phyloP scores from a whole-genome alignment of 2,329 filamentous ascomycete genomes.

The Bisporella sp. region DNA sequence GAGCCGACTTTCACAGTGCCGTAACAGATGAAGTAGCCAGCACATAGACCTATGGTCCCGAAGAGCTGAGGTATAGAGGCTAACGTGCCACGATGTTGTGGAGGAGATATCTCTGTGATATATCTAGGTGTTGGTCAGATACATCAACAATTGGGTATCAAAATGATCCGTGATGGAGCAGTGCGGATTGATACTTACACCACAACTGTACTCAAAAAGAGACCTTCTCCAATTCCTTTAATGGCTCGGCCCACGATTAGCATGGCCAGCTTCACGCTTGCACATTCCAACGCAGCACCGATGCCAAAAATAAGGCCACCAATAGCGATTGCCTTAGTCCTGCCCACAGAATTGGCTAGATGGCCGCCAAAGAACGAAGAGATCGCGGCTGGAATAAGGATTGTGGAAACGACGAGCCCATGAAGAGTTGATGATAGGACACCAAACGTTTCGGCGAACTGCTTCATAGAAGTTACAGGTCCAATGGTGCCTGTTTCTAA shows the following conservation, averaged over 20 bases:
- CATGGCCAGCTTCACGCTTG: conserved; percentile 38
- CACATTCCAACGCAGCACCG: conserved; percentile 46
- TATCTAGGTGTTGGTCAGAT: conserved; percentile 28
- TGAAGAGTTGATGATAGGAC: conserved; percentile 43
- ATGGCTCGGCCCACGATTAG: conserved; percentile 49
- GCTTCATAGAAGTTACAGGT: conserved; percentile 42
- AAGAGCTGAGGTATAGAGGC: conserved; percentile 46
- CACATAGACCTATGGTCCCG: conserved; percentile 40
- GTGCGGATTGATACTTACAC: conserved; percentile 31
- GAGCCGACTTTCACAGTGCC: conserved; percentile 40
- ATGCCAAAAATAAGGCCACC: conserved; percentile 44
- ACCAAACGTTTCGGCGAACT: conserved; percentile 39
- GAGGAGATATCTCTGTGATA: conserved; percentile 54
- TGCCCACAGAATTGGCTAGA: conserved; percentile 44
- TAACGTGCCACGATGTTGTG: conserved; percentile 40
- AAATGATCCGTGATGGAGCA: no score
- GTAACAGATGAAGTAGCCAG: conserved; percentile 56
- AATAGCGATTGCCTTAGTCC: conserved; percentile 40
- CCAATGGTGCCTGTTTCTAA: conserved; percentile 45
- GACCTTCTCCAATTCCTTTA: conserved; percentile 51
- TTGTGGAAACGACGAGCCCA: conserved; percentile 51
- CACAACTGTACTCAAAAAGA: conserved; percentile 48
- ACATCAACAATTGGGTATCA: no score
- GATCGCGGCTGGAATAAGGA: conserved; percentile 49
- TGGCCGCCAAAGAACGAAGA: conserved; percentile 51